Conservation (phyloP, 176 grass and related monocot genomes). For the Rhynchospora tenuis region DNA sequence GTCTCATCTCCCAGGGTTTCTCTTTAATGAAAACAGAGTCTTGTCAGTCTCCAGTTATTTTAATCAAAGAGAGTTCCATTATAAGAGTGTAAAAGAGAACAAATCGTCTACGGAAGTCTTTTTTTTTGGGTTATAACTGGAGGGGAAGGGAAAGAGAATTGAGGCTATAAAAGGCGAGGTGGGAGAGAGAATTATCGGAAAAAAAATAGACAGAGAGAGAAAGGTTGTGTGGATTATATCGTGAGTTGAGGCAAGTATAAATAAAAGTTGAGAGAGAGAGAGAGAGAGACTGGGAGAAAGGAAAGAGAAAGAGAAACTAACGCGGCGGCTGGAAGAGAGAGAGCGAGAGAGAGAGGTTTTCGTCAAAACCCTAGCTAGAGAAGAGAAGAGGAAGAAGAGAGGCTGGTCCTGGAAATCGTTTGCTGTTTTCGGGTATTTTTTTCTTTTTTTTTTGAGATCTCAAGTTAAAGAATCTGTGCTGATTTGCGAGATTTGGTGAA, state of each 20-base stretch:
- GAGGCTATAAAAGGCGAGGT: conserved; percentile 26
- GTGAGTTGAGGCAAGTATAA: conserved; percentile 24
- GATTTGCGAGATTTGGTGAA: conserved; percentile 49
- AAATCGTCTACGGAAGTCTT: neutral
- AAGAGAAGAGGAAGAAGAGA: neutral
- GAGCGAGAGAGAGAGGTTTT: conserved; percentile 10
- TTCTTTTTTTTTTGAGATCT: conserved; percentile 19
- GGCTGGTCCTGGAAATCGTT: conserved; percentile 1
- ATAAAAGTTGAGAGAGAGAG: conserved; percentile 40
- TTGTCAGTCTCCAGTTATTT: neutral
- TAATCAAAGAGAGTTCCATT: neutral
- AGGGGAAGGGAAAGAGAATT: neutral
- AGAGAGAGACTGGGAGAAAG: conserved; percentile 29
- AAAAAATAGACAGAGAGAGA: conserved; percentile 18
- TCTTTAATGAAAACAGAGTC: neutral
- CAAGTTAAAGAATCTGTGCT: conserved; percentile 44
- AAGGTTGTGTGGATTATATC: conserved; percentile 28
- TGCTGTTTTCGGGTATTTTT: conserved; percentile 13
- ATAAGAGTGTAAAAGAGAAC: neutral
- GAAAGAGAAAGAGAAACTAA: conserved; percentile 26
- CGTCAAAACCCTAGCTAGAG: conserved; percentile 43
- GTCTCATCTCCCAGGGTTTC: conserved; percentile 27
- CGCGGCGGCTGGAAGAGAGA: conserved; percentile 39
- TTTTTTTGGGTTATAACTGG: neutral
- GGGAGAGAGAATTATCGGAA: conserved; percentile 14